Evolutionary conservation across 495 filamentous ascomycete genomes (phyloP).

Genomic region (Trichoderma erinaceum): DNA sequence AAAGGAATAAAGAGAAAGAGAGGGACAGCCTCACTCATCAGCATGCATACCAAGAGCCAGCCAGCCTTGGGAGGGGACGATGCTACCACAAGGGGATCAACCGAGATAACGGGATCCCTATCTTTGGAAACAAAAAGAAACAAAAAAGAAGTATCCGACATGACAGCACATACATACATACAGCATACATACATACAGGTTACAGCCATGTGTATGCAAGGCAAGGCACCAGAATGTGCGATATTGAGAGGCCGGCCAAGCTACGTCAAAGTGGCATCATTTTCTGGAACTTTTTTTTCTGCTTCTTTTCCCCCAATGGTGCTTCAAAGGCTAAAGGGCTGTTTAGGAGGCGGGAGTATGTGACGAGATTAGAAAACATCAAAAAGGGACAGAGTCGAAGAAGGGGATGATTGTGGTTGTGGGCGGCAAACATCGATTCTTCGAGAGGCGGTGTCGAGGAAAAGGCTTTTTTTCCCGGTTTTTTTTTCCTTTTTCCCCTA

Average conservation of each 20-base stretch:
- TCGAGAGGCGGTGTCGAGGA: conserved; percentile 8
- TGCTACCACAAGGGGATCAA: background rate
- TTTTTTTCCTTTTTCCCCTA: background rate
- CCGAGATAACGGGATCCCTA: background rate
- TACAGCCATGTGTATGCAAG: conserved; percentile 3
- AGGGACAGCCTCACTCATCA: conserved; percentile 1
- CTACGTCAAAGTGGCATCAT: conserved; percentile 13
- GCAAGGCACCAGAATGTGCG: background rate
- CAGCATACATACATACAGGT: background rate
- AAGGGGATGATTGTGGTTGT: background rate
- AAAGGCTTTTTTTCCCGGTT: background rate
- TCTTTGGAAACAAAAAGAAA: background rate
- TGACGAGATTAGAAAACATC: background rate
- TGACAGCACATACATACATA: conserved; percentile 7
- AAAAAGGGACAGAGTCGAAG: background rate
- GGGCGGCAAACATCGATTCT: background rate
- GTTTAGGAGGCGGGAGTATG: background rate
- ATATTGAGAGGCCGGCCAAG: background rate
- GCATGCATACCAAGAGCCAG: background rate
- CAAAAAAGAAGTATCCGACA: background rate
- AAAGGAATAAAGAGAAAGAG: background rate
- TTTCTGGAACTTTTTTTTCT: background rate
- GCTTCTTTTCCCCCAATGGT: background rate
- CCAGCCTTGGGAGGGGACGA: background rate
- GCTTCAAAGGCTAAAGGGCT: background rate